Percentiles rank a stretch among this genome's conserved stretches.
These are phyloP conservation scores for Starmerella powellii DNA, from an alignment of 805 yeast genomes.

Conservation along the genomic window DNA sequence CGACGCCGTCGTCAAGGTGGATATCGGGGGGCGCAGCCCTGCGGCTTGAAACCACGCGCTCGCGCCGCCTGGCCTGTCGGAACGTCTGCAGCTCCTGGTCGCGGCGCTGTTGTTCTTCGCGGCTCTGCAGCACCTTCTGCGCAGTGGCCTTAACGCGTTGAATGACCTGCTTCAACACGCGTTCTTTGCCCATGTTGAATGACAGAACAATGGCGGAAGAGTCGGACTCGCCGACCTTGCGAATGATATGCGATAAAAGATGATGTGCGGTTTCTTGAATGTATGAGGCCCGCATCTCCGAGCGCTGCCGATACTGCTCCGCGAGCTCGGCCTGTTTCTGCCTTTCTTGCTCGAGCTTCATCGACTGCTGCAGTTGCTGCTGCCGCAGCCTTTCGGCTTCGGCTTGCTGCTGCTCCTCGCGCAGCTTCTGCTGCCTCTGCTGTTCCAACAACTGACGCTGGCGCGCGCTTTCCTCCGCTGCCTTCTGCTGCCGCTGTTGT, in stretches of 20 bases:
- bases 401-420: not conserved
- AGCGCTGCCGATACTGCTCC: not conserved
- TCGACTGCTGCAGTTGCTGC: not conserved
- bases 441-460: not conserved
- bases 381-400: not conserved
- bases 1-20: not conserved
- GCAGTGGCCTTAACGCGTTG: not conserved
- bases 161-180: not conserved
- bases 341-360: not conserved
- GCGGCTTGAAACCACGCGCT: constrained; percentile 5
- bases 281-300: constrained; percentile 1
- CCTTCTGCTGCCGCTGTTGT: not conserved
- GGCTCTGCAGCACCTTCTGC: not conserved
- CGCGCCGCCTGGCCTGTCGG: not conserved
- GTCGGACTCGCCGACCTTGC: not conserved
- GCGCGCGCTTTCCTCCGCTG: not conserved
- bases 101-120: not conserved
- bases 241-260: not conserved
- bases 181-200: not conserved
- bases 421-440: not conserved
- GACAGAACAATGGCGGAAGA: not conserved
- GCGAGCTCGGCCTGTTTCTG: constrained; percentile 1
- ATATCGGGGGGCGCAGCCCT: not conserved
- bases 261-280: constrained; percentile 1
- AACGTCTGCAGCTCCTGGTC: constrained; percentile 5